Base-by-base conservation (phyloP, 306 rosid genomes). In the Luffa acutangula region DNA sequence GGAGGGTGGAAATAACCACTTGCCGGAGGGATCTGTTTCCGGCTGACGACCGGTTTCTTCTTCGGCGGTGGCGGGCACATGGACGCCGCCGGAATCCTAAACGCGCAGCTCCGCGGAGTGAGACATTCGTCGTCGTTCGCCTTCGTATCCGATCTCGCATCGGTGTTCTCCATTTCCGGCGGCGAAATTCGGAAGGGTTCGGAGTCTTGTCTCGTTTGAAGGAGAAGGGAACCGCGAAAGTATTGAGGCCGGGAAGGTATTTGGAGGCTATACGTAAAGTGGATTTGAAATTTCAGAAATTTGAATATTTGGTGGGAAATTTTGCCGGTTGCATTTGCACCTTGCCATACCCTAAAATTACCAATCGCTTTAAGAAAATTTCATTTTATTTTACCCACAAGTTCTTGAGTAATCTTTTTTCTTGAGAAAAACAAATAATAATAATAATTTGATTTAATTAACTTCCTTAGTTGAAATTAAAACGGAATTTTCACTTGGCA, bases 1-100 rank as follows among this genome's bases (percentile, higher is more conserved):
- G 97, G 94, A 15, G 94, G 90, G 39, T 89, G 90, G 64, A 93
- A 93, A 78, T 88, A 91, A 39, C 93, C 96, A 8, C 85, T 88
- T 82, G 83, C 87, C 0, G 91, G 96, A 5, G 90, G 94, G 3
- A 82, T 81, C 36, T 62, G 80, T 64, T 86, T 80, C 69, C 70
- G 84, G 57, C 84, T 86, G 17, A 74, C 45, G 0, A 62, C 71
- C 13, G 87, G 60, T 78, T 91, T 93, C 89, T 91, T 93, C 90
- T 84, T 87, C 39, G 92, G 96, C 42, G 96, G 90, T 48, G 97
- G 87, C 0, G 94, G 97, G 66, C 94, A 93, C 17, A 77, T 66
- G 11, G 41, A 67, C 31, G 13, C 56, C 15, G 75, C 79, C 49
- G 93, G 94, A 79, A 93, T 91, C 85, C 82, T 86, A 54, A 83